Conservation (phyloP, 345 rosid species). For the Heritiera littoralis region DNA sequence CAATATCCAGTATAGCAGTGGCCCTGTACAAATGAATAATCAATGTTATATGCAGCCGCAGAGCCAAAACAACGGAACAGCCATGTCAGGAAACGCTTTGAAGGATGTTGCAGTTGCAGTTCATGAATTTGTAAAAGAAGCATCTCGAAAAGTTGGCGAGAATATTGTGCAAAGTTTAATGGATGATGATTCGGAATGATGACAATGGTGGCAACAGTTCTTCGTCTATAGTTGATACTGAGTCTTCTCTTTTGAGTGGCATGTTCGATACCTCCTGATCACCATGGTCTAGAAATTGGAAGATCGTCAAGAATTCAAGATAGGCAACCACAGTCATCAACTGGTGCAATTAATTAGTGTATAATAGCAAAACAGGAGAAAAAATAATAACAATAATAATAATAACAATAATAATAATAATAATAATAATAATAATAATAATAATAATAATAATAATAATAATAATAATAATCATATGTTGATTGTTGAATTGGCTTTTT, state of each 20-base stretch:
- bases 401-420: no score
- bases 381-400: background rate
- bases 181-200: slow-evolving; percentile 13
- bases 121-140: slow-evolving; percentile 28
- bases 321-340: background rate
- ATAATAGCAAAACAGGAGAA: background rate
- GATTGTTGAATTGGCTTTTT: background rate
- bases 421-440: no score
- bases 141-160: slow-evolving; percentile 37
- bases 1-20: slow-evolving; percentile 13
- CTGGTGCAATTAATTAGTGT: background rate
- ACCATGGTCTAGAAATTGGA: background rate
- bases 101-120: slow-evolving; percentile 14
- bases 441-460: no score
- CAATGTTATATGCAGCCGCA: no score
- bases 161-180: slow-evolving; percentile 20
- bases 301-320: background rate
- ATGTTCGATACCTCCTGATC: background rate
- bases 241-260: slow-evolving; percentile 7
- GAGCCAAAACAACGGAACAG: slow-evolving; percentile 2
- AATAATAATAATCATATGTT: background rate
- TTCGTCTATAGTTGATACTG: background rate
- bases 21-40: background rate
- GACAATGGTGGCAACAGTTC: background rate
- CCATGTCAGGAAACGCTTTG: slow-evolving; percentile 11